Evolutionary conservation across 306 rosid genomes (phyloP).

Genomic region (Vigna unguiculata): DNA sequence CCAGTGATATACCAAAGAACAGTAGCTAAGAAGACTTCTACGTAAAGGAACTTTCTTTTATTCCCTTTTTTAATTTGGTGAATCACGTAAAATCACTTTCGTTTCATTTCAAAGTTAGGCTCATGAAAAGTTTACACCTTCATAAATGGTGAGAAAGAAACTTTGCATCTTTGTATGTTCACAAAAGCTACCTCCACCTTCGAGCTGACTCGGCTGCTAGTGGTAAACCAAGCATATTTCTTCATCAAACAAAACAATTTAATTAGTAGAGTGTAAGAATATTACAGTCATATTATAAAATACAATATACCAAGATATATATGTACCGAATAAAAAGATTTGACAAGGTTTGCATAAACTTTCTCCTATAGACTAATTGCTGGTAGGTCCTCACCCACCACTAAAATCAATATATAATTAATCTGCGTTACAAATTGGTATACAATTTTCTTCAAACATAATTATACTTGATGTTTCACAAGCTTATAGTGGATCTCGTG

Average conservation of each 20-base stretch:
- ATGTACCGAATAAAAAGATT: background rate
- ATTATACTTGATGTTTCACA: background rate
- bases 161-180: conserved; percentile 39
- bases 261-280: background rate
- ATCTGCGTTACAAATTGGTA: background rate
- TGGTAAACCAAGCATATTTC: conserved; percentile 33
- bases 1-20: conserved; percentile 22
- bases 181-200: conserved; percentile 38
- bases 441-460: background rate
- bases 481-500: background rate
- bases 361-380: background rate
- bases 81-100: conserved; percentile 35
- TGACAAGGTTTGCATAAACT: background rate
- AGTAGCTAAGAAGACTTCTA: conserved; percentile 38
- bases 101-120: conserved; percentile 43
- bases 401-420: background rate
- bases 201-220: conserved; percentile 31
- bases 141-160: conserved; percentile 5
- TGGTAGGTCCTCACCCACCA: background rate
- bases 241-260: background rate
- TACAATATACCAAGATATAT: background rate
- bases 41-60: conserved; percentile 35
- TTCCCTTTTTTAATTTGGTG: conserved; percentile 22
- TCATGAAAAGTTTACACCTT: conserved; percentile 13
- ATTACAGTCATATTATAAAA: background rate